These are phyloP conservation scores for Annona squamosa DNA, from an alignment of 164 flowering plant species.

Conservation along the genomic window DNA sequence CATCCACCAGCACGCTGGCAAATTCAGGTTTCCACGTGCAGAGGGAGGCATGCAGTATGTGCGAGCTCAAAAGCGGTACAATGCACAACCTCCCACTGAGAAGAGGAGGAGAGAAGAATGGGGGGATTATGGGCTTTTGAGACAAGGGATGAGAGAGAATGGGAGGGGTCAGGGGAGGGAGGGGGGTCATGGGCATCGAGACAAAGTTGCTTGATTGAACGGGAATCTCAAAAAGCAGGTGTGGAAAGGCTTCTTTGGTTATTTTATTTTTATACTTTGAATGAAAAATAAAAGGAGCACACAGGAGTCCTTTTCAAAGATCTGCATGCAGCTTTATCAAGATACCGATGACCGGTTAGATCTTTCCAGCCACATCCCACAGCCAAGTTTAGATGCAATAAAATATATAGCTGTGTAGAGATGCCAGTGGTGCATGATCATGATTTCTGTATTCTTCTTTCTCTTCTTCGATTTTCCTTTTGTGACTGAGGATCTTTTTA, in stretches of 20 bases:
- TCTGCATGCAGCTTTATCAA: background rate
- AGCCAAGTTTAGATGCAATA: background rate
- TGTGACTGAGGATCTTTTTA: background rate
- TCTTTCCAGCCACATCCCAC: constrained; percentile 7
- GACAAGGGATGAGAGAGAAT: background rate
- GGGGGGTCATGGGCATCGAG: constrained; percentile 1
- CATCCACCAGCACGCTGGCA: background rate
- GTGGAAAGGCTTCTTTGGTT: background rate
- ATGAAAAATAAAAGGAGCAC: constrained; percentile 1
- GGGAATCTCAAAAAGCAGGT: background rate
- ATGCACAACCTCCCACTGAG: background rate
- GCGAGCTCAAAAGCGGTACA: background rate
- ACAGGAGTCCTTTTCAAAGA: background rate
- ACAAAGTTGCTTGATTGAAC: constrained; percentile 1
- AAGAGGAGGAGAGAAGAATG: background rate
- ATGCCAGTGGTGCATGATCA: constrained; percentile 7
- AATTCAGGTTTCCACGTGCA: background rate
- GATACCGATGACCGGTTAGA: constrained; percentile 5
- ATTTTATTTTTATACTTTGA: too few relatives aligned
- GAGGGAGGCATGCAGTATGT: background rate
- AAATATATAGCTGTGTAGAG: background rate
- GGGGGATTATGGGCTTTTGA: background rate
- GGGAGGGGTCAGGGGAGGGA: background rate
- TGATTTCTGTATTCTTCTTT: background rate
- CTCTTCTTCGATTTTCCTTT: background rate